A percentile compares a stretch with the other conserved stretches of the same genome.
These are phyloP conservation scores for Gracilaria domingensis DNA, from an alignment of 23 red algal species.

Conservation along the genomic window DNA sequence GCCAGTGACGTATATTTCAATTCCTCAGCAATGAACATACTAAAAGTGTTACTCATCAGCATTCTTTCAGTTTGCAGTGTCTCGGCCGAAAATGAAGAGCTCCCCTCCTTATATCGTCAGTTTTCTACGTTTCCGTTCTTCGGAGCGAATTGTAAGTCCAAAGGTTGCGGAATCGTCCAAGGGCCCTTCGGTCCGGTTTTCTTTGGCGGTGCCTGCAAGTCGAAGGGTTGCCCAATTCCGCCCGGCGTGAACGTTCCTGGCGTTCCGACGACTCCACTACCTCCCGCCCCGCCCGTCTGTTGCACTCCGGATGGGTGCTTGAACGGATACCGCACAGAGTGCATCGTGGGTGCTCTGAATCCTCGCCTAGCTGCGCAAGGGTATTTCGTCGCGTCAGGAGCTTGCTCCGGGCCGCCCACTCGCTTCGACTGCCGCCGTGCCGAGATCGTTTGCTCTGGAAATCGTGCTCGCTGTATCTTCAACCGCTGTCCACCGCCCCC, in stretches of 20 bases:
- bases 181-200: constrained; percentile 37
- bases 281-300: constrained; percentile 26
- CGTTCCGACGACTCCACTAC: constrained; percentile 22
- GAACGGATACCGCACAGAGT: constrained; percentile 30
- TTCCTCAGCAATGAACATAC: not conserved
- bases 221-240: constrained; percentile 36
- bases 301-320: constrained; percentile 42
- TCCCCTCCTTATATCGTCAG: constrained; percentile 7
- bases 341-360: constrained; percentile 9
- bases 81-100: not conserved
- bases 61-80: not conserved
- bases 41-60: not conserved
- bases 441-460: constrained; percentile 19
- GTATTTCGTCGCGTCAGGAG: constrained; percentile 27
- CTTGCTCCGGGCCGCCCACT: constrained; percentile 7
- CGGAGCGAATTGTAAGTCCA: constrained; percentile 28
- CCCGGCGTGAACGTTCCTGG: constrained; percentile 20
- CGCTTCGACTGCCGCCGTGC: constrained; percentile 34
- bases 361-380: constrained; percentile 19
- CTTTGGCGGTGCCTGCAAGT: constrained; percentile 47
- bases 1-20: not conserved
- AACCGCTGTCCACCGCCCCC: not conserved
- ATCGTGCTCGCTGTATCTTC: constrained; percentile 38
- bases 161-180: constrained; percentile 27
- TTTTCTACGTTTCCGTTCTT: constrained; percentile 13